Base-by-base conservation (phyloP, 352 stramenopile genomes). In the Phytophthora tubulina region DNA sequence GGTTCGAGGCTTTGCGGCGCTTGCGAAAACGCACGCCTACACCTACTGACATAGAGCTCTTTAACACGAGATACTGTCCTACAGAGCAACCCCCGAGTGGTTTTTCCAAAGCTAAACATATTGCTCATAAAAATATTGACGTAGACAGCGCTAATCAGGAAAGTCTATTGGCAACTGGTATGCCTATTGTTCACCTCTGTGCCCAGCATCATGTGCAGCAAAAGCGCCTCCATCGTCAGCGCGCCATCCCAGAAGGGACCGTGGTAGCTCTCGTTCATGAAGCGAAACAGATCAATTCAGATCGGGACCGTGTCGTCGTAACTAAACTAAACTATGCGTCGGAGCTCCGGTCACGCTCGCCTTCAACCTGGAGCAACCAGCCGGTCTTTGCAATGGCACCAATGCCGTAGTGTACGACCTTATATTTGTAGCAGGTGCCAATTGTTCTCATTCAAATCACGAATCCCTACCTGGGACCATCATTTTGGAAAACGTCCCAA, bases 111-210 rank as follows among this genome's bases (percentile, higher is more conserved):
- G 51, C 35, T n/a, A n/a, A n/a, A n/a, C n/a, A n/a, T n/a, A n/a
- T n/a, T 41, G 36, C 36, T 10, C 36, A 41, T 4, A 61, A 60
- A n/a, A 35, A 60, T 36, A 49, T 60, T 21, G 36, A 41, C 36
- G 36, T 41, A 41, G 36, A 41, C 10, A 10, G 6, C 6, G 36
- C 36, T 41, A 41, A 41, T 10, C 6, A 6, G 6, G 36, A 41
- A 41, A 41, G 36, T 10, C 10, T 41, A 41, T 10, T 41, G 6
- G 10, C 36, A 6, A 41, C 6, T 10, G 36, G 10, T 10, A 10
- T 10, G 6, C 36, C 6, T 10, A 41, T 41, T 10, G 36, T 41
- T 10, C 36, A 41, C 10, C 6, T 41, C 36, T 10, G 10, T 41
- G 36, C 36, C 6, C 10, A 10, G 36, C 36, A 41, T 10, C 36